Evolutionary conservation across 2,329 filamentous ascomycete genomes (phyloP), one percentile per base, ranked within the genome.

Genomic region (Capronia epimyces): DNA sequence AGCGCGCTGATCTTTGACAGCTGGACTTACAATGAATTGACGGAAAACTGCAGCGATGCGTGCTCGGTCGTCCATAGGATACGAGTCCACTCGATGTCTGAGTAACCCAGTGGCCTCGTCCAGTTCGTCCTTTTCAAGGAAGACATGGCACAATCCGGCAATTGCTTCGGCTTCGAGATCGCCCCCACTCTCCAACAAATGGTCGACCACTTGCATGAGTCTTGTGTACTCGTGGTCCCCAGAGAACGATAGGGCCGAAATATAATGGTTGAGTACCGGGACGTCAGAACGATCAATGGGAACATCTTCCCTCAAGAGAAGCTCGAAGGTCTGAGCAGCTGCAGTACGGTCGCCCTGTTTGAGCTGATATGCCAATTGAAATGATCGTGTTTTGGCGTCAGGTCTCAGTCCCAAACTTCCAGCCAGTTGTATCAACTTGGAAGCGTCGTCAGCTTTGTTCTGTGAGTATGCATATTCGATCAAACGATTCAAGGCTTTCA

Each of bases 101-200:
- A 97, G 77, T 0, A 94, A 78, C 64, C 95, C 88, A 55, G 89
- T 84, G 3, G 89, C 82, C 55, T 94, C 89, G 57, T 83, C 81
- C 37, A 83, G 77, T 64, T 95, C 87, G 62, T 88, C 85, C 34
- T 85, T 82, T 54, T 80, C 77, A 9, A 96, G 76, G 59, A 95
- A 86, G 36, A 86, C 74, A 39, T 83, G 74, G 53, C 83, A 86
- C n/a, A 96, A 74, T 0, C 80, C 77, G 5, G 83, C 81, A 1
- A 93, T 80, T 0, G 89, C 94, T 37, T 83, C 77, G 0, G 89
- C 81, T 29, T 87, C 84, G 12, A 96, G 76, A 1, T 77, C 78
- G 6, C 81, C 79, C 48, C 82, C 76, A 9, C 82, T 80, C 62
- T 89, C 81, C 51, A 89, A 83, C 2, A 94, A 71, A 40, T 85